phyloP scores from a whole-genome alignment of 2,329 filamentous ascomycete species.

The Ambrosiella beaveri region DNA sequence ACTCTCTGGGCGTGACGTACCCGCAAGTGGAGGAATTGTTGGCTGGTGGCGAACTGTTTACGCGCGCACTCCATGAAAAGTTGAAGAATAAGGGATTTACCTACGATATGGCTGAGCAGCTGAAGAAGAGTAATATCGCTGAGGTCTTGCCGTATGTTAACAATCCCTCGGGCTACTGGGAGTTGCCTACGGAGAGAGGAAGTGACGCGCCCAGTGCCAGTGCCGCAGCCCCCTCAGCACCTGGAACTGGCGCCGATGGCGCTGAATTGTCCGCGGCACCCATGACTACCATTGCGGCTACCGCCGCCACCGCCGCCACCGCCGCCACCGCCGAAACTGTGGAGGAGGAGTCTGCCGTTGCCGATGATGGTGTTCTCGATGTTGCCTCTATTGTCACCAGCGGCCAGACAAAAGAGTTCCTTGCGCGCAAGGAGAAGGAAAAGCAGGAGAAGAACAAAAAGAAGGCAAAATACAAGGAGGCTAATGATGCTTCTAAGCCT shows the following conservation, averaged over 20 bases:
- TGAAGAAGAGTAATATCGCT: conserved; percentile 49
- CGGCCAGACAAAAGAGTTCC: conserved; percentile 64
- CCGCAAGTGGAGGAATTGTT: conserved; percentile 23
- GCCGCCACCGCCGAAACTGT: conserved; percentile 23
- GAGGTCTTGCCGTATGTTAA: conserved; percentile 44
- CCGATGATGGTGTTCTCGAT: conserved; percentile 60
- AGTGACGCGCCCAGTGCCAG: conserved; percentile 16
- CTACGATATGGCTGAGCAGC: conserved; percentile 50
- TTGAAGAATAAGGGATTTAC: conserved; percentile 43
- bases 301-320: conserved; percentile 18
- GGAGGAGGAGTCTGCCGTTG: conserved; percentile 23
- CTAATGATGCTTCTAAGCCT: conserved; percentile 36
- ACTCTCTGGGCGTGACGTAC: conserved; percentile 41
- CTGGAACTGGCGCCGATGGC: conserved; percentile 18
- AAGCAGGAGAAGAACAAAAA: conserved; percentile 49
- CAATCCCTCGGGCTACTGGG: conserved; percentile 28
- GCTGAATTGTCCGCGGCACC: conserved; percentile 15
- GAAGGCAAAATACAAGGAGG: conserved; percentile 41
- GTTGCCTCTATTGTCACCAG: conserved; percentile 72
- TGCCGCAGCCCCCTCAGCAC: conserved; percentile 8
- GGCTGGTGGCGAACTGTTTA: conserved; percentile 81
- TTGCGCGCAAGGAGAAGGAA: conserved; percentile 69
- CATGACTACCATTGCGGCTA: conserved; percentile 15
- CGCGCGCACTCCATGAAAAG: conserved; percentile 50
- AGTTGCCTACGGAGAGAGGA: conserved; percentile 27